Percentiles rank a stretch among this genome's conserved stretches.
Evolutionary conservation across 306 rosid genomes (phyloP).

Genomic region (Medicago truncatula): DNA sequence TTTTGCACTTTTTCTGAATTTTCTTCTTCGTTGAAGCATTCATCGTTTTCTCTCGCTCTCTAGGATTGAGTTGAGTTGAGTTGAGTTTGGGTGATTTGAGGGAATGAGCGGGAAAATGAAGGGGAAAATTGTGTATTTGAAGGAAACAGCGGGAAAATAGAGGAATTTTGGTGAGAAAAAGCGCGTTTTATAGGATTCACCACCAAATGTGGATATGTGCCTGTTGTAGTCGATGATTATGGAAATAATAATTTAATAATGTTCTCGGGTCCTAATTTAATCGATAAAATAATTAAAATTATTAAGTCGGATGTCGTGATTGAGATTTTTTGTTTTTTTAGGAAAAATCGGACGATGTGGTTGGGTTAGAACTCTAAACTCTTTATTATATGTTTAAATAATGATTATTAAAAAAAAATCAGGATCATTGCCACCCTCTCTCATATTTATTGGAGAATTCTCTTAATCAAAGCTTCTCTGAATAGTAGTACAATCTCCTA

Average conservation of each 20-base stretch:
- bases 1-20: slow-evolving; percentile 75
- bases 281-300: too few relatives aligned
- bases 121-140: not conserved
- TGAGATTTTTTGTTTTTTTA: too few relatives aligned
- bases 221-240: not conserved
- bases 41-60: slow-evolving; percentile 51
- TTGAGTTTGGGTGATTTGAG: not conserved
- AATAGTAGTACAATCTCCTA: too few relatives aligned
- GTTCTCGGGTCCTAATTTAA: too few relatives aligned
- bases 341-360: too few relatives aligned
- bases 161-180: not conserved
- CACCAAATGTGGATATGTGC: not conserved
- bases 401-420: too few relatives aligned
- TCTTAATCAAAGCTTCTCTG: too few relatives aligned
- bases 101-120: slow-evolving; percentile 56
- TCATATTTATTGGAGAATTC: too few relatives aligned
- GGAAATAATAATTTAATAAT: not conserved
- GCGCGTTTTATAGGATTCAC: not conserved
- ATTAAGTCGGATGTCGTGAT: too few relatives aligned
- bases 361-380: too few relatives aligned
- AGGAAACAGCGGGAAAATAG: slow-evolving; percentile 50
- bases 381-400: too few relatives aligned
- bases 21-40: slow-evolving; percentile 63
- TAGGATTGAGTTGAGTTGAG: not conserved
- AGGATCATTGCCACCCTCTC: too few relatives aligned